phyloP scores from a whole-genome alignment of 768 basidiomycete species.

The Suillus plorans region DNA sequence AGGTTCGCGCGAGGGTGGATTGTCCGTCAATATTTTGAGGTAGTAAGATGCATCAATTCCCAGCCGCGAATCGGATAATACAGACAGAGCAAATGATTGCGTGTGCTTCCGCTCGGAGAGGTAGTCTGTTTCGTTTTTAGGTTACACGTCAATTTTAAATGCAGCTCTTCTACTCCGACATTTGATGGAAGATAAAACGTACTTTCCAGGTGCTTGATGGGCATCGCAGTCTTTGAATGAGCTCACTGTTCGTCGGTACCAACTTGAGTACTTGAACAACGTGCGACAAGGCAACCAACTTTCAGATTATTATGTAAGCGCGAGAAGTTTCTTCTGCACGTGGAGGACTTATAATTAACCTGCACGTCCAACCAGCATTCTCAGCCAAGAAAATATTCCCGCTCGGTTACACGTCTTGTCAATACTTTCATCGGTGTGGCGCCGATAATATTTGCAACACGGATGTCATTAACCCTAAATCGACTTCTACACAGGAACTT shows the following conservation, averaged over 20 bases:
- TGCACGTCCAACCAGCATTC: not conserved
- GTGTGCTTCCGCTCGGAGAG: constrained; percentile 86
- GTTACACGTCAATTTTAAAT: constrained; percentile 5
- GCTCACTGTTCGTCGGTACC: constrained; percentile 3
- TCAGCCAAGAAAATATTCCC: too few relatives aligned
- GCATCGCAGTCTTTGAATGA: constrained; percentile 46
- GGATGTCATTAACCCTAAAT: not conserved
- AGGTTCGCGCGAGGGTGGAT: constrained; percentile 79
- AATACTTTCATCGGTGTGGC: constrained; percentile 1
- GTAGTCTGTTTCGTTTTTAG: constrained; percentile 53
- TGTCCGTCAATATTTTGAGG: constrained; percentile 74
- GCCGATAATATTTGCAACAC: not conserved
- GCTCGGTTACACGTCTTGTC: not conserved
- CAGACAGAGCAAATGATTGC: constrained; percentile 76
- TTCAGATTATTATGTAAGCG: constrained; percentile 33
- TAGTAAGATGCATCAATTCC: constrained; percentile 97
- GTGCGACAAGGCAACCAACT: constrained; percentile 18
- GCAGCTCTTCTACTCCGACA: not conserved
- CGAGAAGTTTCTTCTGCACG: not conserved
- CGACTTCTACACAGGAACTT: constrained; percentile 1
- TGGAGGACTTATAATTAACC: not conserved
- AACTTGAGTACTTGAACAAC: constrained; percentile 19
- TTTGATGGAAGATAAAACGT: constrained; percentile 24
- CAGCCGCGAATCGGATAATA: constrained; percentile 87
- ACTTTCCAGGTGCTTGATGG: constrained; percentile 86